phyloP scores from a whole-genome alignment of 2,329 filamentous ascomycete genomes.

The Ophiostoma piceae region DNA sequence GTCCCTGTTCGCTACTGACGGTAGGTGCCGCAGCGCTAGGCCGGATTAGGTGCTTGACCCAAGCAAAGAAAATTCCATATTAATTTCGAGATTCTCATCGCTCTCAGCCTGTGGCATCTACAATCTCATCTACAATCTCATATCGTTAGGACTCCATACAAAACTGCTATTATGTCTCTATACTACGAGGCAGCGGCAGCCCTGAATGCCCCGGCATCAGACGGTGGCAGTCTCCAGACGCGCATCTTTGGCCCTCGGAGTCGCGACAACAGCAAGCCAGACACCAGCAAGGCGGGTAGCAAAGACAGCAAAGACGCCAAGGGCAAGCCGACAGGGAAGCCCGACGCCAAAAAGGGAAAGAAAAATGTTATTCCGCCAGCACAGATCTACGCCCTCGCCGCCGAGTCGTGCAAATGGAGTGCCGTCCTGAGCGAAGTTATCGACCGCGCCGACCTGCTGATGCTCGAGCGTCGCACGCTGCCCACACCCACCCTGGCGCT shows the following conservation, averaged over 20 bases:
- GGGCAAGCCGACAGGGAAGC: constrained; percentile 2
- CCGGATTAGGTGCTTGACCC: neutral
- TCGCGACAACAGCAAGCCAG: constrained; percentile 37
- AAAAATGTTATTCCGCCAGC: constrained; percentile 63
- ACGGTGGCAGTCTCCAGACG: constrained; percentile 80
- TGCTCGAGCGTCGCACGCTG: constrained; percentile 59
- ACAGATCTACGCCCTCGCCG: constrained; percentile 80
- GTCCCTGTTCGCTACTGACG: neutral
- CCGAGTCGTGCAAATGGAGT: constrained; percentile 90
- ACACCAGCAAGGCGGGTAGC: neutral
- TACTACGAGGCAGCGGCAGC: constrained; percentile 86
- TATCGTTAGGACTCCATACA: neutral
- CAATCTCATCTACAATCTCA: neutral
- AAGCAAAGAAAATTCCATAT: constrained; percentile 3
- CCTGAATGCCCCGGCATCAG: constrained; percentile 57
- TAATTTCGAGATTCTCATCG: neutral
- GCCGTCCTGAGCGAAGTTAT: constrained; percentile 81
- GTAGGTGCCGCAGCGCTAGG: neutral
- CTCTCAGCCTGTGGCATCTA: neutral
- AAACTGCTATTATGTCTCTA: constrained; percentile 67
- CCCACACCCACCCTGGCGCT: constrained; percentile 74
- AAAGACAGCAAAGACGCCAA: constrained; percentile 10
- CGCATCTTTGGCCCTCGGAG: constrained; percentile 63
- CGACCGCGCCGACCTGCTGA: constrained; percentile 69
- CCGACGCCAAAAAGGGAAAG: neutral